Evolutionary conservation across 2,329 filamentous ascomycete genomes (phyloP), one percentile per base, ranked within the genome.

Genomic region (Cryphonectria carpinicola): DNA sequence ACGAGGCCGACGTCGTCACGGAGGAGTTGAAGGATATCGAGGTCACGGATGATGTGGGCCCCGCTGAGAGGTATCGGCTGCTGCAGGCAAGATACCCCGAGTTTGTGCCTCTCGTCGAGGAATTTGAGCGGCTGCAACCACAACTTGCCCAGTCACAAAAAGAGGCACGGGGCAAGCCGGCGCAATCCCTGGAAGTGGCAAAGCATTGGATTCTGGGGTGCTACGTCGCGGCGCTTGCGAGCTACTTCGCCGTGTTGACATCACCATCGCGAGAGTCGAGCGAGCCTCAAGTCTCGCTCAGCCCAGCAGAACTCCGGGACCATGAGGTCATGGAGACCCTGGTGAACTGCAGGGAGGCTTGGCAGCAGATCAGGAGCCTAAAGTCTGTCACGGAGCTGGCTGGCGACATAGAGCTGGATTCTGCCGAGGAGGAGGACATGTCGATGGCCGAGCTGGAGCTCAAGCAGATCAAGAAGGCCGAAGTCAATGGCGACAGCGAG

Each of bases 201-300:
- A 96, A 95, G 79, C 91, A 92, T 78, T 90, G 93, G 80, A 90
- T 95, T 14, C 84, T 97, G 54, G 91, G 93, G 6, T 93, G 94
- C 71, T 98, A 99, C 78, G 85, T 98, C 35, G 94, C 93, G 60
- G 88, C 93, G 1, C 85, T 99, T 75, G 91, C 93, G 65, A 95
- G 97, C 89, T 99, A 99, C 81, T 97, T 99, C 80, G 93, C 95
- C 52, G 88, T 98, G 49, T 83, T 99, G n/a, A 93, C 94, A 14
- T 97, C 94, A 0, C 91, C 93, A 0, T 87, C 90, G 2, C 86
- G 90, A 65, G 89, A 90, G 71, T 82, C 84, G 0, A 81, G 84
- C 49, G 85, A 85, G 10, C 80, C 83, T 0, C 81, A 82, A 17
- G 86, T 89, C 71, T 86, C 93, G 0, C 81, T 97, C 74, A 87